Conservation (phyloP, 2,329 filamentous ascomycete species). For the Ustulina deusta region DNA sequence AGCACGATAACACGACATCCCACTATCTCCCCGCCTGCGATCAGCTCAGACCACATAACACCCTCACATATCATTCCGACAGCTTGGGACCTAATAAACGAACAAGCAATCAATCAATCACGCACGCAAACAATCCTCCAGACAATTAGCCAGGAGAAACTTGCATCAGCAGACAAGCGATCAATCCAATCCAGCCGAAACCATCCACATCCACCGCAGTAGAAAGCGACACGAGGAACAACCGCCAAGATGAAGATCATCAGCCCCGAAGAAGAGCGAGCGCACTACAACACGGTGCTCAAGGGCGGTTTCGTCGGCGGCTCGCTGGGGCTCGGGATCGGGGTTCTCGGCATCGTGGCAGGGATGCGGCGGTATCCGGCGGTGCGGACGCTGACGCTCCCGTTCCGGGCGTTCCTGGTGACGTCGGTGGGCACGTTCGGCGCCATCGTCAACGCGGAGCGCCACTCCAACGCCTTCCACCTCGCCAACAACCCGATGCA, state of each 20-base stretch:
- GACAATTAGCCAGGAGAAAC: slow-evolving; percentile 2
- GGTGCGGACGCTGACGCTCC: slow-evolving; percentile 85
- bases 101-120: not conserved
- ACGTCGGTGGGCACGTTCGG: slow-evolving; percentile 85
- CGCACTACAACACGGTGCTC: slow-evolving; percentile 84
- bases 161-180: not conserved
- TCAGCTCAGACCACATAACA: slow-evolving; percentile 22
- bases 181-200: not conserved
- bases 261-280: slow-evolving; percentile 90
- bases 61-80: not conserved
- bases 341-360: slow-evolving; percentile 73
- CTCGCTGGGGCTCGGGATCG: slow-evolving; percentile 72
- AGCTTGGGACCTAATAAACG: not conserved
- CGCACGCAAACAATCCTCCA: slow-evolving; percentile 8
- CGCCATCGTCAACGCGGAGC: slow-evolving; percentile 90
- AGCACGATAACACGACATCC: slow-evolving; percentile 24
- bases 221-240: not conserved
- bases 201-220: slow-evolving; percentile 1
- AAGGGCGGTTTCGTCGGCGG: slow-evolving; percentile 84
- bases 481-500: slow-evolving; percentile 74
- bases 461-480: slow-evolving; percentile 74
- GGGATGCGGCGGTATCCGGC: slow-evolving; percentile 79
- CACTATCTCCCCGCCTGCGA: slow-evolving; percentile 6
- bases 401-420: slow-evolving; percentile 91
- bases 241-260: slow-evolving; percentile 85